Evolutionary conservation across 306 rosid genomes (phyloP).

Genomic region (Trichosanthes cucumerina): DNA sequence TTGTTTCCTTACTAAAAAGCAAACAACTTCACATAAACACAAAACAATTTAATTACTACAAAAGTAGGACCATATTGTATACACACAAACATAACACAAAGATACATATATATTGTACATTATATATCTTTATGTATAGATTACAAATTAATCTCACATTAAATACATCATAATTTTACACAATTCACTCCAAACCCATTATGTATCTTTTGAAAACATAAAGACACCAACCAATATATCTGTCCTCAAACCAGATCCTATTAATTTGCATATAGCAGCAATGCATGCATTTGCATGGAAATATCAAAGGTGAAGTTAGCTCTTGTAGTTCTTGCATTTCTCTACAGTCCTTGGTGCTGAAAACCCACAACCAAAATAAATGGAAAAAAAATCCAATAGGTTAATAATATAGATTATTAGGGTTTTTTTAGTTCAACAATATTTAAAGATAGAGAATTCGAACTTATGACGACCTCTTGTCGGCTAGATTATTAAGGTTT

Average conservation of each 20-base stretch:
- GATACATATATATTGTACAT: background rate
- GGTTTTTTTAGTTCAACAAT: no score
- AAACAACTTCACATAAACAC: background rate
- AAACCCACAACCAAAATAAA: background rate
- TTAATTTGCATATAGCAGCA: background rate
- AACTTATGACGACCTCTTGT: no score
- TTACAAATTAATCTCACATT: background rate
- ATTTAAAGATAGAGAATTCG: no score
- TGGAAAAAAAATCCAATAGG: background rate
- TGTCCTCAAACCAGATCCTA: background rate
- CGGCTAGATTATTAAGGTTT: no score
- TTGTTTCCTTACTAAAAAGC: background rate
- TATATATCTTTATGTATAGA: background rate
- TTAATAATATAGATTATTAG: background rate
- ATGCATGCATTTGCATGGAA: background rate
- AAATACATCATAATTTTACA: background rate
- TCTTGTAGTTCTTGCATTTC: constrained; percentile 59
- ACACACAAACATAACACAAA: background rate
- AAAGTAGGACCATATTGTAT: background rate
- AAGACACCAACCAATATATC: background rate
- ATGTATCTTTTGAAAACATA: background rate
- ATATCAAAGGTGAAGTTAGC: background rate
- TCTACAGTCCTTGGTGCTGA: constrained; percentile 90
- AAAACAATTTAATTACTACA: background rate
- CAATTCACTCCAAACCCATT: background rate